Evolutionary conservation across 2,329 filamentous ascomycete genomes (phyloP).

Genomic region (Arthrinium puccinioides): DNA sequence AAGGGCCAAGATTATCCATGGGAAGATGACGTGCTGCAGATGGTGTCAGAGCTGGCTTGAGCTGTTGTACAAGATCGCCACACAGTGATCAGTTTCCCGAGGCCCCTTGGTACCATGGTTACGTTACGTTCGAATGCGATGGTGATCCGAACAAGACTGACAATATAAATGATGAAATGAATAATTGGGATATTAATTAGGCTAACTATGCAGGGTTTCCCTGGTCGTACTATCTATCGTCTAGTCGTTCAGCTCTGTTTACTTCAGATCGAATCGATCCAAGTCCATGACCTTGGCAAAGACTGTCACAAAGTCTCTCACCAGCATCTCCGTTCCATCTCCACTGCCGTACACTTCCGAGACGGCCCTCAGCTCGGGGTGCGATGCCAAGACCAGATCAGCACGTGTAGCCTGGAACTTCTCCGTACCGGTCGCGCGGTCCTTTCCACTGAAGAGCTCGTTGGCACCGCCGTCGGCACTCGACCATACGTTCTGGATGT

Average conservation of each 20-base stretch:
- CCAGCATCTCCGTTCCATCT: slow-evolving; percentile 57
- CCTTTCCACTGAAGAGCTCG: slow-evolving; percentile 57
- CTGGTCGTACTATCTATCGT: too few species aligned
- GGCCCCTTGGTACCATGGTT: too few species aligned
- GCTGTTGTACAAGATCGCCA: too few species aligned
- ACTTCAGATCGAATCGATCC: slow-evolving; percentile 59
- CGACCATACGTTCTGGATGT: slow-evolving; percentile 60
- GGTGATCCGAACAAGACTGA: too few species aligned
- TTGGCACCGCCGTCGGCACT: slow-evolving; percentile 32
- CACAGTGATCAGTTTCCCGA: too few species aligned
- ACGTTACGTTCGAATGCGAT: too few species aligned
- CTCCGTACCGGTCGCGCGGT: slow-evolving; percentile 57
- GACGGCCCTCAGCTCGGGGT: slow-evolving; percentile 64
- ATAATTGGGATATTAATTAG: too few species aligned
- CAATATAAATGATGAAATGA: too few species aligned
- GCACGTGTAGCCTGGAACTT: slow-evolving; percentile 65
- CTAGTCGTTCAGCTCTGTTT: too few species aligned
- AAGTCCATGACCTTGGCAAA: slow-evolving; percentile 72
- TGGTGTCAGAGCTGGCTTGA: too few species aligned
- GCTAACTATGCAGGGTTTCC: too few species aligned
- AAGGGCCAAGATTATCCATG: slow-evolving; percentile 20
- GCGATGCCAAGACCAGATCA: slow-evolving; percentile 67
- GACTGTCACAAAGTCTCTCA: slow-evolving; percentile 62
- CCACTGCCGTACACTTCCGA: slow-evolving; percentile 61
- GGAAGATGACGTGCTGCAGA: slow-evolving; percentile 28